Evolutionary conservation across 345 rosid genomes (phyloP), one percentile per base, ranked within the genome.

Genomic region (Populus pruinosa): DNA sequence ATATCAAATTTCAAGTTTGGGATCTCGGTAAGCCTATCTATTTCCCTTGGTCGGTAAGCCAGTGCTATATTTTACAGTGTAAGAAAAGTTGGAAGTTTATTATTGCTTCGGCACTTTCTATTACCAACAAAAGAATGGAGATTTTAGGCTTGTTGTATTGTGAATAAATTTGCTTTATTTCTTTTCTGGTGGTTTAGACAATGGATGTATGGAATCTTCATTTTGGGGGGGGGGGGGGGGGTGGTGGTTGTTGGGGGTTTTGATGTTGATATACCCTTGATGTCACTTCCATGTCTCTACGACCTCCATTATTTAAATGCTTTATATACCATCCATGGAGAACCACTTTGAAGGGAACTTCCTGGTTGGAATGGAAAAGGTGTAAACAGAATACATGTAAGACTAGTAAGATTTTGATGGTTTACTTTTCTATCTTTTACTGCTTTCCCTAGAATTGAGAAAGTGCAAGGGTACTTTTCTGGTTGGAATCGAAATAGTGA

Each of bases 1-100:
- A 93, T 77, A 95, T 95, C 84, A 95, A 92, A 80, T 95, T 95
- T 73, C 99, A 95, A 83, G 99, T 95, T 33, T 82, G 85, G 85
- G 85, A 81, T 81, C 72, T 81, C 14, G 84, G 84, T 81, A 77
- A 56, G 84, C 35, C 27, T 29, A 21, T 80, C 49, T 49, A 8
- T 75, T 77, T 9, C 29, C 41, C 33, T 77, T 70, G 71, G 71
- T 84, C 20, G 31, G 21, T 70, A 27, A 55, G 27, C 43, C 3
- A 43, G 18, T 7, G 4, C 36, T 27, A 65, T 17, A 16, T 65
- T 65, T 27, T 65, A 65, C 66, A 14, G 3, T 35, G 43, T 9
- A 50, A 8, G 36, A n/a, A 47, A 33, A 18, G 8, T 10, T 64
- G 44, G n/a, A 66, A 41, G 35, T 12, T 47, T 65, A 14, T 11